Evolutionary conservation across 192 early-diverging fungal genomes (phyloP).

Genomic region (Coemansia sp.): DNA sequence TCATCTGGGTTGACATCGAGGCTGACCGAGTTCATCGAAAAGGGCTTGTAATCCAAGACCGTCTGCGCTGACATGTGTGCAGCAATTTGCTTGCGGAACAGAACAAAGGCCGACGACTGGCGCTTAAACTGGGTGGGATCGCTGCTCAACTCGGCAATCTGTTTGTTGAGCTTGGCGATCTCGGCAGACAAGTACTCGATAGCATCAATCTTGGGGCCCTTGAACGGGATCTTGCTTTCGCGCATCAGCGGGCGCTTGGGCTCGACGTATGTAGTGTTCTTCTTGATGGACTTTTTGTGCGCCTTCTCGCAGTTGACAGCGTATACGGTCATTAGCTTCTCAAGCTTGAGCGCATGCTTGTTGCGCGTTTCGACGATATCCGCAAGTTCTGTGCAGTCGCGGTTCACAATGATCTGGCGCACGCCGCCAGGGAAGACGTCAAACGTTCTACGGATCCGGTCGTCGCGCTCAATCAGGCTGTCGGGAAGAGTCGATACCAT

Average conservation of each 20-base stretch:
- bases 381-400: slow-evolving; percentile 57
- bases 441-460: slow-evolving; percentile 55
- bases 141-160: slow-evolving; percentile 50
- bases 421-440: slow-evolving; percentile 73
- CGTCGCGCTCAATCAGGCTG: slow-evolving; percentile 52
- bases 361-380: slow-evolving; percentile 58
- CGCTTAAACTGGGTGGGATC: slow-evolving; percentile 33
- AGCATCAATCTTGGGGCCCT: slow-evolving; percentile 66
- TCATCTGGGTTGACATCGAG: slow-evolving; percentile 70
- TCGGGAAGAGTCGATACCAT: slow-evolving; percentile 70
- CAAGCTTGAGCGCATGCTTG: slow-evolving; percentile 51
- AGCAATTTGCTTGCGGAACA: slow-evolving; percentile 74
- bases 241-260: slow-evolving; percentile 58
- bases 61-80: slow-evolving; percentile 80
- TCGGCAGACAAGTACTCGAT: slow-evolving; percentile 44
- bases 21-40: slow-evolving; percentile 66
- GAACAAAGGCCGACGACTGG: slow-evolving; percentile 80
- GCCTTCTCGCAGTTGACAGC: slow-evolving; percentile 50
- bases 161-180: slow-evolving; percentile 38
- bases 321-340: slow-evolving; percentile 56
- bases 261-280: slow-evolving; percentile 19
- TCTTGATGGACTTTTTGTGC: slow-evolving; percentile 33
- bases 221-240: slow-evolving; percentile 42
- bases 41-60: slow-evolving; percentile 61
- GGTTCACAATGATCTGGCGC: slow-evolving; percentile 63